Percentiles rank a stretch among this genome's conserved stretches.
Evolutionary conservation across 495 filamentous ascomycete genomes (phyloP).

Genomic region (Trichocladium uniseriatum): DNA sequence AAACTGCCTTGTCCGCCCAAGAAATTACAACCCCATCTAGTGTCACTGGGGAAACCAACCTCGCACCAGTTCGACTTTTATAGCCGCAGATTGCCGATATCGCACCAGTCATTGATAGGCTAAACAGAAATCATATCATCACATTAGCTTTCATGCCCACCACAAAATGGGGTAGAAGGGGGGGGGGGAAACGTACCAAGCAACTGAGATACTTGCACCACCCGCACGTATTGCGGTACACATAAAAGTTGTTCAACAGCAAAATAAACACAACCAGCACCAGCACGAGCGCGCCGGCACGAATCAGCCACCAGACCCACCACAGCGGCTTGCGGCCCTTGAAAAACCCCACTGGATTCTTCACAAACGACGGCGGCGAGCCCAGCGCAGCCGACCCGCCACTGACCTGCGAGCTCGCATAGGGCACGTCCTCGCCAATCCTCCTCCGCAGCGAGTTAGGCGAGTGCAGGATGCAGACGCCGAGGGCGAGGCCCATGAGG

Average conservation of each 20-base stretch:
- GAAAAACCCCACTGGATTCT: constrained; percentile 73
- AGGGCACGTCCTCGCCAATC: constrained; percentile 57
- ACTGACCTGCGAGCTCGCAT: constrained; percentile 29
- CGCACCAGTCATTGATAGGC: constrained; percentile 73
- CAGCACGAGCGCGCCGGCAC: constrained; percentile 67
- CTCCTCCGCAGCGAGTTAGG: constrained; percentile 68
- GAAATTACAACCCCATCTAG: too few species aligned
- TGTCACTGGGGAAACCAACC: too few species aligned
- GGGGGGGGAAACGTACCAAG: constrained; percentile 52
- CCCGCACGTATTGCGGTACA: constrained; percentile 57
- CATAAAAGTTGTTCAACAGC: constrained; percentile 84
- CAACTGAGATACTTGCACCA: constrained; percentile 97
- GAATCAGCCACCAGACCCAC: constrained; percentile 96
- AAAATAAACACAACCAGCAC: constrained; percentile 76
- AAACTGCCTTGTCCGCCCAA: too few species aligned
- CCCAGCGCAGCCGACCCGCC: constrained; percentile 31
- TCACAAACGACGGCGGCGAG: constrained; percentile 49
- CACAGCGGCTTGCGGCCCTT: constrained; percentile 82
- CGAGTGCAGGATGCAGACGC: constrained; percentile 78
- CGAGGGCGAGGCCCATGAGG: constrained; percentile 80
- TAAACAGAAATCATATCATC: constrained; percentile 20
- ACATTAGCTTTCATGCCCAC: constrained; percentile 12
- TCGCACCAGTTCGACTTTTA: too few species aligned
- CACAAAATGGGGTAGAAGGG: not conserved
- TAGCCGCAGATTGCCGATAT: constrained; percentile 49